Percentiles rank a stretch among this genome's conserved stretches.
phyloP scores from a whole-genome alignment of 2,329 filamentous ascomycete genomes.

The Fusarium praegraminearum region DNA sequence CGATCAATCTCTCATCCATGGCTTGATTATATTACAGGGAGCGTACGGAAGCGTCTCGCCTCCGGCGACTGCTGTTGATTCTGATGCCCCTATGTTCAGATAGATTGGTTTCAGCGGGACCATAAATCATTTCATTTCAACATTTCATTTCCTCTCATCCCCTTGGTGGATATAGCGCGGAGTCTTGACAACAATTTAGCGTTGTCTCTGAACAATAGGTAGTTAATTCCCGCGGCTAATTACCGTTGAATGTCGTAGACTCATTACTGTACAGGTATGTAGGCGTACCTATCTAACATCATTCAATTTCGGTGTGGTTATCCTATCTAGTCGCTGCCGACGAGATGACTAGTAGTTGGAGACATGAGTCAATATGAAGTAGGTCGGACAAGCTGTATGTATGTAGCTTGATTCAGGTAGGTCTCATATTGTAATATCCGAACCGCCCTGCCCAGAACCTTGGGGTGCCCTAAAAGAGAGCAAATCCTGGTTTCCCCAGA shows the following conservation, averaged over 20 bases:
- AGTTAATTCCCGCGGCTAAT: constrained; percentile 34
- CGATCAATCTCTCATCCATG: constrained; percentile 19
- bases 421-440: constrained; percentile 1
- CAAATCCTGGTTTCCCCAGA: constrained; percentile 36
- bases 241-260: constrained; percentile 4
- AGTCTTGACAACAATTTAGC: constrained; percentile 14
- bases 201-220: not conserved
- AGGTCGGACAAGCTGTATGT: not conserved
- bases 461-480: constrained; percentile 5
- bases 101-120: constrained; percentile 20
- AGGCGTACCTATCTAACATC: not conserved
- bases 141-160: constrained; percentile 34
- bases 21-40: constrained; percentile 26
- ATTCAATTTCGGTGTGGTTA: constrained; percentile 19
- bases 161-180: constrained; percentile 29
- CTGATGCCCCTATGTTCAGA: constrained; percentile 27
- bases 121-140: constrained; percentile 4
- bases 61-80: constrained; percentile 11
- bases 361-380: not conserved
- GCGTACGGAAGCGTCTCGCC: constrained; percentile 2
- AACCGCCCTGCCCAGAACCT: not conserved
- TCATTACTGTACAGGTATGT: not conserved
- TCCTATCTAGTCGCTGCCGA: constrained; percentile 10
- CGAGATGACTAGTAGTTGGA: not conserved
- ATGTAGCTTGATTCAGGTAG: constrained; percentile 19